Conservation (phyloP, 495 filamentous ascomycete genomes). For the Barbatosphaeria neglecta region DNA sequence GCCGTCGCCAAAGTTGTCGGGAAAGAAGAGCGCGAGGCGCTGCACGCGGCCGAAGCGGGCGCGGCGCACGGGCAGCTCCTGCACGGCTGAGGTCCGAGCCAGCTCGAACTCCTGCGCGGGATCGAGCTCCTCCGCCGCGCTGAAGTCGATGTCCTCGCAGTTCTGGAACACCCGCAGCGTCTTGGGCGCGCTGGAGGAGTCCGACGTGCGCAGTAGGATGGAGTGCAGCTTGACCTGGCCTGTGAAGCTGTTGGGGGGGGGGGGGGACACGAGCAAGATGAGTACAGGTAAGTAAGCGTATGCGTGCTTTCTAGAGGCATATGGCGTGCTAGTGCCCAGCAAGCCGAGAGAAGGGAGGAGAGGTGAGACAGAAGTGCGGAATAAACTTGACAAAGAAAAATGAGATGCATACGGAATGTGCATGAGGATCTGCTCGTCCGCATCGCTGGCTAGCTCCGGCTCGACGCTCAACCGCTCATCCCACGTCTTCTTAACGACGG, state of each 20-base stretch:
- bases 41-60: constrained; percentile 76
- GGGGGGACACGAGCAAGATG: not conserved
- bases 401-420: constrained; percentile 72
- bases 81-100: constrained; percentile 65
- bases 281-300: not conserved
- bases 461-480: constrained; percentile 56
- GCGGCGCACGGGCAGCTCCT: constrained; percentile 77
- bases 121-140: constrained; percentile 50
- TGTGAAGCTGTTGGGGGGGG: constrained; percentile 57
- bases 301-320: not conserved
- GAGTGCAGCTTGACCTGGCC: constrained; percentile 87
- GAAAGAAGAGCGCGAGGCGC: constrained; percentile 70
- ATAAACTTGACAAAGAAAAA: constrained; percentile 3
- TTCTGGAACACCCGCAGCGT: constrained; percentile 81
- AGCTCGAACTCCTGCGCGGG: constrained; percentile 72
- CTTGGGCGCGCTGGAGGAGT: constrained; percentile 57
- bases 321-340: too few species aligned
- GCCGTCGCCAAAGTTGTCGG: constrained; percentile 54
- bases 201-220: constrained; percentile 68
- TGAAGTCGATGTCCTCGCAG: constrained; percentile 76
- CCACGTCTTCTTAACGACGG: constrained; percentile 85
- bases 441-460: constrained; percentile 71
- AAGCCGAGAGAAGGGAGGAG: not conserved
- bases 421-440: constrained; percentile 88
- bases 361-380: not conserved